phyloP scores from a whole-genome alignment of 2,329 filamentous ascomycete species.

The Hymenoscyphus fructigenus region DNA sequence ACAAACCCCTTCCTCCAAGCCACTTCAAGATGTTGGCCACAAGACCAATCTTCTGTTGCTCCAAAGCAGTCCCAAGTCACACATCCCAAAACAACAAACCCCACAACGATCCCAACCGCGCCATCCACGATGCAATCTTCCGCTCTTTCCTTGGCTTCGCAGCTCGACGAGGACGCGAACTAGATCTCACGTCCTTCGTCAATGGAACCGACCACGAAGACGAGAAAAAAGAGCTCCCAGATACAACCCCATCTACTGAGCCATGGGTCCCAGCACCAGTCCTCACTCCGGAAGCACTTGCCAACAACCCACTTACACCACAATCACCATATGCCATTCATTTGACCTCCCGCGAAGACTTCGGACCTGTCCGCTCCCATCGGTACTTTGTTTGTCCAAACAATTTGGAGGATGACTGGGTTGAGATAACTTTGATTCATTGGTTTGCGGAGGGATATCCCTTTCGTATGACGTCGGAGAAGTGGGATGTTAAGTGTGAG shows the following conservation, averaged over 20 bases:
- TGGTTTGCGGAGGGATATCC: constrained; percentile 31
- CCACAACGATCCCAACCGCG: constrained; percentile 27
- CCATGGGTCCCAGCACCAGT: constrained; percentile 17
- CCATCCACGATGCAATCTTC: constrained; percentile 26
- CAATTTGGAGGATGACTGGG: constrained; percentile 28
- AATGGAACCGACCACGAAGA: not conserved
- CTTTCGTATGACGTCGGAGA: constrained; percentile 30
- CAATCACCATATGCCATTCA: constrained; percentile 30
- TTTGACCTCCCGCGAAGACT: constrained; percentile 30
- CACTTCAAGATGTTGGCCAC: not conserved
- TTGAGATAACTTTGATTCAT: constrained; percentile 26
- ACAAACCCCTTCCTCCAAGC: not conserved
- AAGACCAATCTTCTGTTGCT: constrained; percentile 29
- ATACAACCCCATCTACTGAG: constrained; percentile 2
- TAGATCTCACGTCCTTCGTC: constrained; percentile 12
- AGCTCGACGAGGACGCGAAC: constrained; percentile 13
- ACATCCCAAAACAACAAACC: constrained; percentile 16
- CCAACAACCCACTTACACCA: constrained; percentile 27
- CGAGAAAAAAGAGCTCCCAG: not conserved
- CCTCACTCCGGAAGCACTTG: constrained; percentile 24
- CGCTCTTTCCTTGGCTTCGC: constrained; percentile 25
- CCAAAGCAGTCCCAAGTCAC: constrained; percentile 12
- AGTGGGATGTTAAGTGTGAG: constrained; percentile 33
- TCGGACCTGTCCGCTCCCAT: constrained; percentile 30
- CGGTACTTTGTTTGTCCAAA: constrained; percentile 32